phyloP scores from a whole-genome alignment of 2,329 filamentous ascomycete species.

The Daldinia sp. region DNA sequence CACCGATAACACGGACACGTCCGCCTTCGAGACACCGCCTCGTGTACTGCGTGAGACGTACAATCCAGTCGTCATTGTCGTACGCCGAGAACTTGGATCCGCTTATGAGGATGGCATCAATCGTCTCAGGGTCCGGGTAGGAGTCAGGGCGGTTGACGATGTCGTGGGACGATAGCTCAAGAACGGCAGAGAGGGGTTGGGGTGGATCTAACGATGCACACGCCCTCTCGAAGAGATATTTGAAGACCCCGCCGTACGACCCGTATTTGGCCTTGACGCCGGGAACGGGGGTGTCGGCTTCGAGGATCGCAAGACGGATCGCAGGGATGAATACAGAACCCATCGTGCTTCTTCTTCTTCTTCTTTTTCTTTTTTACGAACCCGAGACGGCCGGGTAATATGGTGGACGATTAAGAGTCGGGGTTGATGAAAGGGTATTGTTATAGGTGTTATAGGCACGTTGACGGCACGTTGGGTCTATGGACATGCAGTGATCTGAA shows the following conservation, averaged over 20 bases:
- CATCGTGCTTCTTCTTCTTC: constrained; percentile 33
- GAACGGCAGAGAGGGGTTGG: constrained; percentile 52
- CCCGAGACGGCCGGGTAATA: not conserved
- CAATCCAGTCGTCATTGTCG: constrained; percentile 78
- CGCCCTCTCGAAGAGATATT: constrained; percentile 63
- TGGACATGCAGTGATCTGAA: not conserved
- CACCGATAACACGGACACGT: constrained; percentile 75
- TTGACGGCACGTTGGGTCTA: not conserved
- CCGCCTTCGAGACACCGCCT: constrained; percentile 65
- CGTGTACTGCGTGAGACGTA: constrained; percentile 75
- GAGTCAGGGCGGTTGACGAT: constrained; percentile 69
- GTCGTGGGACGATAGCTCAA: constrained; percentile 73
- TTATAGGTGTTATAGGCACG: too few relatives aligned
- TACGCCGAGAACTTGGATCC: constrained; percentile 80
- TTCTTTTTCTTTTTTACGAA: not conserved
- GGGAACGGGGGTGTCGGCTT: constrained; percentile 81
- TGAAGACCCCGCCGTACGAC: constrained; percentile 77
- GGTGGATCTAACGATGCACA: constrained; percentile 57
- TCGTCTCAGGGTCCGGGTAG: constrained; percentile 75
- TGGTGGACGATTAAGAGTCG: not conserved
- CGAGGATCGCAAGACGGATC: constrained; percentile 84
- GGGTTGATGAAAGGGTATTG: not conserved
- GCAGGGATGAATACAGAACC: constrained; percentile 51
- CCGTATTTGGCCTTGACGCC: constrained; percentile 70
- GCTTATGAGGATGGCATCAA: constrained; percentile 86